Conservation (phyloP, 2,329 filamentous ascomycete species). For the Fusarium penzigii region DNA sequence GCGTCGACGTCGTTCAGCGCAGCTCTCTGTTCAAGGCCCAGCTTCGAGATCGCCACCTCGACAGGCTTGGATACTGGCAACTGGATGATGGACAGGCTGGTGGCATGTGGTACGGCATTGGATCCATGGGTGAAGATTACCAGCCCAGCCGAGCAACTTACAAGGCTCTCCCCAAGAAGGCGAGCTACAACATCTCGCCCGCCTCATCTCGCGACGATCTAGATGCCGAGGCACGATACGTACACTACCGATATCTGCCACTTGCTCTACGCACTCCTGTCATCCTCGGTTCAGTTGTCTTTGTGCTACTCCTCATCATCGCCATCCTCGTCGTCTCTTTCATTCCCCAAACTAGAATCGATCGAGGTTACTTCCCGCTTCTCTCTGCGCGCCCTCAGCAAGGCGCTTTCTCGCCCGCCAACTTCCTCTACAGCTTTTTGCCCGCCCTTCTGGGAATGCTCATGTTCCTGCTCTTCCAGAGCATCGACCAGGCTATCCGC, state of each 20-base stretch:
- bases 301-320: conserved; percentile 61
- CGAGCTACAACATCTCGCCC: conserved; percentile 34
- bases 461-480: conserved; percentile 67
- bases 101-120: conserved; percentile 78
- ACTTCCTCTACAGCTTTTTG: conserved; percentile 83
- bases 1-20: conserved; percentile 58
- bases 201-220: conserved; percentile 32
- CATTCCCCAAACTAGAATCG: conserved; percentile 64
- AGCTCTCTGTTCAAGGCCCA: conserved; percentile 54
- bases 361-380: conserved; percentile 70
- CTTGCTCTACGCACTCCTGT: conserved; percentile 72
- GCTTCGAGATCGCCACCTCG: conserved; percentile 57
- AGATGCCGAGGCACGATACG: conserved; percentile 28
- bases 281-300: conserved; percentile 66
- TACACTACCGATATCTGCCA: conserved; percentile 65
- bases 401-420: conserved; percentile 77
- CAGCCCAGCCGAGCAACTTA: conserved; percentile 24
- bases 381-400: conserved; percentile 61
- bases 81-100: conserved; percentile 62
- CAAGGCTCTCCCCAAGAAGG: conserved; percentile 29
- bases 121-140: conserved; percentile 45
- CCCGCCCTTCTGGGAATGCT: conserved; percentile 68
- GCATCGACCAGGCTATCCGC: conserved; percentile 65
- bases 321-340: conserved; percentile 80
- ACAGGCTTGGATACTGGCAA: conserved; percentile 86